Evolutionary conservation across 768 basidiomycete genomes (phyloP).

Genomic region (Astraeus odoratus): DNA sequence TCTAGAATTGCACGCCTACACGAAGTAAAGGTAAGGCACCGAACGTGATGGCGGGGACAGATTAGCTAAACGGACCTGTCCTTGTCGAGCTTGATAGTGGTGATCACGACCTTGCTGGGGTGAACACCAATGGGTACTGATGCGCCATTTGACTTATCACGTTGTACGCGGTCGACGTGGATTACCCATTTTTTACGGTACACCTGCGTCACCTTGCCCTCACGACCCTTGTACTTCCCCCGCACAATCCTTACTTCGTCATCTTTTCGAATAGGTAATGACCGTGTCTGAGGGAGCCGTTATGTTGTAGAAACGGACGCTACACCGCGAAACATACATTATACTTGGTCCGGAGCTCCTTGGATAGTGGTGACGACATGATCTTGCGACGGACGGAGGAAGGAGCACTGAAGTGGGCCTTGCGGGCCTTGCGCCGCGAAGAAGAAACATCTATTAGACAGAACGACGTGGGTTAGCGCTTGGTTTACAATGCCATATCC

Average conservation of each 20-base stretch:
- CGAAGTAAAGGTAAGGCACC: slow-evolving; percentile 7
- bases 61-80: slow-evolving; percentile 49
- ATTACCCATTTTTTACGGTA: slow-evolving; percentile 99
- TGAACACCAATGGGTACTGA: slow-evolving; percentile 91
- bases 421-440: slow-evolving; percentile 95
- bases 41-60: not conserved
- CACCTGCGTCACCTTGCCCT: slow-evolving; percentile 96
- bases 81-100: slow-evolving; percentile 88
- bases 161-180: slow-evolving; percentile 94
- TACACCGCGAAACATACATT: slow-evolving; percentile 49
- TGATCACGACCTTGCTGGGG: slow-evolving; percentile 95
- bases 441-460: slow-evolving; percentile 67
- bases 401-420: slow-evolving; percentile 95
- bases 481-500: slow-evolving; percentile 17
- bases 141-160: slow-evolving; percentile 96
- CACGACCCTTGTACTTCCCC: slow-evolving; percentile 97
- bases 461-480: slow-evolving; percentile 28
- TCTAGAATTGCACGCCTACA: slow-evolving; percentile 80
- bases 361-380: slow-evolving; percentile 93
- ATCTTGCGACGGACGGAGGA: slow-evolving; percentile 95
- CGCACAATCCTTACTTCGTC: slow-evolving; percentile 97
- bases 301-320: not conserved
- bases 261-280: slow-evolving; percentile 93
- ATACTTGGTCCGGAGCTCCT: slow-evolving; percentile 90
- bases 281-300: slow-evolving; percentile 55